Base-by-base conservation (phyloP, 129 eudicot genomes). In the Rutidosis leptorrhynchoides region DNA sequence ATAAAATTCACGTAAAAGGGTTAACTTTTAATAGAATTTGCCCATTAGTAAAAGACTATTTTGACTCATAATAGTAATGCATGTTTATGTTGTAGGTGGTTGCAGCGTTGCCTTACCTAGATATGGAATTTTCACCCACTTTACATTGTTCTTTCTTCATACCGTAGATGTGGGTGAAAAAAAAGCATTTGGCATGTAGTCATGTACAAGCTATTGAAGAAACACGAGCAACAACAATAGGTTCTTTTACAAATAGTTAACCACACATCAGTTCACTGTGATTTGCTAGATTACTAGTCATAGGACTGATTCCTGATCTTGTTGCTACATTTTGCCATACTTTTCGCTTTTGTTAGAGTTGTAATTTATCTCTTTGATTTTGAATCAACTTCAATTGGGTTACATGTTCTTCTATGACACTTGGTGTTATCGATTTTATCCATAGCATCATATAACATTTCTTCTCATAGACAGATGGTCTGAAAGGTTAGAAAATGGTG, bases 101-200 rank as follows among this genome's bases (percentile, higher is more conserved):
- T 61, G 98, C 98, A 8, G 96, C 98, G 16, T 65, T 88, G 54
- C 98, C 91, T 4, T 92, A 88, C 70, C 72, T 92, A 72, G 98
- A 92, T 63, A 73, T 96, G 75, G 96, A 92, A 64, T 78, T 92
- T 24, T 92, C 98, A 6, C 98, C 96, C 21, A 78, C 96, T 6
- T 68, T 82, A 68, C 80, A 88, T 79, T 80, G 98, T 56, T 92
- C 98, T 26, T 92, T 92, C 83, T 92, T 88, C 81, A 85, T 92
- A 64, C 98, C 96, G 0, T 75, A 80, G 53, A 76, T 63, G 67
- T 93, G 99, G 99, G 87, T 83, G 75, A 80, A 78, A 93, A 82
- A 74, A 89, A 93, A 71, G 71, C 81, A 7, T 93, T 93, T 40
- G 99, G 97, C n/a, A n/a, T n/a, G n/a, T n/a, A n/a, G n/a, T n/a